Evolutionary conservation across 768 basidiomycete species (phyloP).

Genomic region (Lentinula sp.): DNA sequence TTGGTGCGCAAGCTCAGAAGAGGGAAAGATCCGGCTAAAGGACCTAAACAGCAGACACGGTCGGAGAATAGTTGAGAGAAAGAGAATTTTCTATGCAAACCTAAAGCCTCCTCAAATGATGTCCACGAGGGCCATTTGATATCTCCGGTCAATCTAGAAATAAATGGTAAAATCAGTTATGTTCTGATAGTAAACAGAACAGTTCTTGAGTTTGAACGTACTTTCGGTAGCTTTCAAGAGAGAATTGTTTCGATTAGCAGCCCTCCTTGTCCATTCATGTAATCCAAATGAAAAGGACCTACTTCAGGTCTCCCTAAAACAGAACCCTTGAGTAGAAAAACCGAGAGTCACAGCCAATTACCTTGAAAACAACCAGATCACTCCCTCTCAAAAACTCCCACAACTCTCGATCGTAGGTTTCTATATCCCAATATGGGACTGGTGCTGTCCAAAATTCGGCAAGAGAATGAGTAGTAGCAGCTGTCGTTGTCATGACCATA

Average conservation of each 20-base stretch:
- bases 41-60: slow-evolving; percentile 39
- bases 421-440: slow-evolving; percentile 74
- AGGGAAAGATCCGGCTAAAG: slow-evolving; percentile 73
- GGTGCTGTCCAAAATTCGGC: slow-evolving; percentile 71
- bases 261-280: neutral
- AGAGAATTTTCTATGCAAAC: slow-evolving; percentile 25
- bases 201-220: slow-evolving; percentile 25
- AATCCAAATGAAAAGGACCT: slow-evolving; percentile 19
- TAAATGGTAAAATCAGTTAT: neutral
- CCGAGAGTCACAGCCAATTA: slow-evolving; percentile 15
- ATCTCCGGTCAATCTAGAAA: slow-evolving; percentile 78
- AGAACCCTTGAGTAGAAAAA: no score
- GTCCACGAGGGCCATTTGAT: slow-evolving; percentile 82
- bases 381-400: slow-evolving; percentile 46
- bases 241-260: neutral
- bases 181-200: neutral
- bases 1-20: slow-evolving; percentile 84
- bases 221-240: slow-evolving; percentile 68
- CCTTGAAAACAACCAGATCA: slow-evolving; percentile 82
- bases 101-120: slow-evolving; percentile 66
- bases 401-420: slow-evolving; percentile 41
- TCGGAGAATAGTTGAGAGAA: slow-evolving; percentile 1
- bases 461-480: slow-evolving; percentile 1
- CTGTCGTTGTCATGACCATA: neutral
- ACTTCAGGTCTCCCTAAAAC: slow-evolving; percentile 84